phyloP scores from a whole-genome alignment of 345 rosid species.

The Euphorbia tirucalli region DNA sequence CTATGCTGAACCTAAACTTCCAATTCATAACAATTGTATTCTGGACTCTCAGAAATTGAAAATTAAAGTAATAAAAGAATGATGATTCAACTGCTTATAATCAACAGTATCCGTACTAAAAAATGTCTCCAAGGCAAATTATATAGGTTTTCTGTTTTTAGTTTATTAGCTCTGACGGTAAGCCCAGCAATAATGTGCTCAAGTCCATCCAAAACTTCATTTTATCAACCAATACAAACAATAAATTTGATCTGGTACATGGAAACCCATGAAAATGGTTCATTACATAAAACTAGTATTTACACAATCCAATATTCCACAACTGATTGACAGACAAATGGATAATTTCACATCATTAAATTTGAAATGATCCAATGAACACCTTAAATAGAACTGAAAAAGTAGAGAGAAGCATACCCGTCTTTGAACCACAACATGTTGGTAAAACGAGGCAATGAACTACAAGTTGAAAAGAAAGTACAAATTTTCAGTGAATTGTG shows the following conservation, averaged over 20 bases:
- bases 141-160: background rate
- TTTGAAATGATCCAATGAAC: background rate
- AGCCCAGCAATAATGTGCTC: background rate
- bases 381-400: background rate
- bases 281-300: background rate
- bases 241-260: background rate
- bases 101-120: background rate
- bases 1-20: background rate
- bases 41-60: background rate
- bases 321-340: background rate
- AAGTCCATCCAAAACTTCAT: background rate
- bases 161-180: background rate
- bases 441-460: slow-evolving; percentile 88
- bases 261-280: background rate
- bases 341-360: slow-evolving; percentile 4
- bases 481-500: slow-evolving; percentile 9
- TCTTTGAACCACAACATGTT: slow-evolving; percentile 88
- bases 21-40: background rate
- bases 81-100: background rate
- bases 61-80: background rate
- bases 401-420: slow-evolving; percentile 51
- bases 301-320: background rate
- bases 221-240: background rate
- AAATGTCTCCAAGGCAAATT: background rate
- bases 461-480: slow-evolving; percentile 37